Evolutionary conservation across 2,329 filamentous ascomycete species (phyloP).

Genomic region (Trichoderma oligosporum): DNA sequence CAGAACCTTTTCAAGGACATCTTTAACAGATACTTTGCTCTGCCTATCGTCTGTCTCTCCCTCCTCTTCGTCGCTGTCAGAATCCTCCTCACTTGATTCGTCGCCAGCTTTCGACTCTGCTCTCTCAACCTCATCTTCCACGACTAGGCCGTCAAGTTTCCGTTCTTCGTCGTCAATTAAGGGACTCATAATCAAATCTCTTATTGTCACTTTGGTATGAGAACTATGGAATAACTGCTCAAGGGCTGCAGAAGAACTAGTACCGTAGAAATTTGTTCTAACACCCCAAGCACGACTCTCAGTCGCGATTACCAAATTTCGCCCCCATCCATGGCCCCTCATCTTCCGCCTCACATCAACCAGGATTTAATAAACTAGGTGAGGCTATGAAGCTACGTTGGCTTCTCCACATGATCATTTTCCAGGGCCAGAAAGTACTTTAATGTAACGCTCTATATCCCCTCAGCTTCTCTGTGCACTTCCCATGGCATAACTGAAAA

Average conservation of each 20-base stretch:
- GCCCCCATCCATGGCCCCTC: conserved; percentile 10
- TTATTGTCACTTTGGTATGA: neutral
- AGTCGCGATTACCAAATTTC: conserved; percentile 13
- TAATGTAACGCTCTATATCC: too few relatives aligned
- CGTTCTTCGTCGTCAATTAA: conserved; percentile 16
- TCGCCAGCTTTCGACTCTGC: conserved; percentile 20
- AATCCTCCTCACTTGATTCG: conserved; percentile 22
- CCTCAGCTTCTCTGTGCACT: too few relatives aligned
- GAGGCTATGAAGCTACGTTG: neutral
- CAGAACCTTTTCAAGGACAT: conserved; percentile 13
- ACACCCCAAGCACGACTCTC: neutral
- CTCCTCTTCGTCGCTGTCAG: conserved; percentile 23
- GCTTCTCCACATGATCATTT: conserved; percentile 6
- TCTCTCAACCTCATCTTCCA: conserved; percentile 16
- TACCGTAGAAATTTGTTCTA: neutral
- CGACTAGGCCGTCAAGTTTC: neutral
- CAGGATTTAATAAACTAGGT: neutral
- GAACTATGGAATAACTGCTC: neutral
- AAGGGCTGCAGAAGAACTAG: neutral
- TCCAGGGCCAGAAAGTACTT: conserved; percentile 1
- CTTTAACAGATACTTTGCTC: conserved; percentile 16
- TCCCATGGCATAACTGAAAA: neutral
- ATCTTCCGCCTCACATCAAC: conserved; percentile 3
- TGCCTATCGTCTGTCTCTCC: neutral
- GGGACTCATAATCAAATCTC: conserved; percentile 5